Conservation (phyloP, 371 early-diverging fungal genomes). For the Gilbertella persicaria region DNA sequence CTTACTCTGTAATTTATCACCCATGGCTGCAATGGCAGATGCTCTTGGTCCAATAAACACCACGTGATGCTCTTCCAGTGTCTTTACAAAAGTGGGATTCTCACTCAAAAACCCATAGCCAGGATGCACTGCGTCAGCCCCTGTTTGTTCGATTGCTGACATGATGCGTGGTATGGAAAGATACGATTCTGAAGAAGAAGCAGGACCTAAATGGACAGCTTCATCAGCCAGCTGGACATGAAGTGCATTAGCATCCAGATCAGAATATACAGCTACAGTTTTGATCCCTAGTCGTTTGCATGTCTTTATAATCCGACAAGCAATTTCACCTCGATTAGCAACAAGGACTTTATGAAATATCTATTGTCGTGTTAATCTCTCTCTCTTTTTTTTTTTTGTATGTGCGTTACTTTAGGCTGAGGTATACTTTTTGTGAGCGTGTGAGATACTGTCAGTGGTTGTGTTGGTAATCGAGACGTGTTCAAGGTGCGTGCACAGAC, state of each 20-base stretch:
- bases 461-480: too few species aligned
- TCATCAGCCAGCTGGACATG: conserved; percentile 87
- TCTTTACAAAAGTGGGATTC: conserved; percentile 74
- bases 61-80: conserved; percentile 60
- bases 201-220: conserved; percentile 69
- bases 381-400: neutral
- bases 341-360: conserved; percentile 53
- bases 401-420: too few species aligned
- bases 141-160: conserved; percentile 57
- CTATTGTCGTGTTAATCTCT: conserved; percentile 12
- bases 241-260: conserved; percentile 79
- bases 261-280: conserved; percentile 57
- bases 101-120: conserved; percentile 92
- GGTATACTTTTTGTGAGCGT: too few species aligned
- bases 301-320: conserved; percentile 56
- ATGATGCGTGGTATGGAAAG: conserved; percentile 68
- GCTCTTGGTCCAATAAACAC: conserved; percentile 78
- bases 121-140: conserved; percentile 82
- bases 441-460: too few species aligned
- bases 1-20: conserved; percentile 87
- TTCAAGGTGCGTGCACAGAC: too few species aligned
- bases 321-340: conserved; percentile 61
- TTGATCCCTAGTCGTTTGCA: conserved; percentile 45
- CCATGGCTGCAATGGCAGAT: conserved; percentile 86
- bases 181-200: conserved; percentile 70